Conservation (phyloP, 148 eudicot species). For the Cornus suecica region DNA sequence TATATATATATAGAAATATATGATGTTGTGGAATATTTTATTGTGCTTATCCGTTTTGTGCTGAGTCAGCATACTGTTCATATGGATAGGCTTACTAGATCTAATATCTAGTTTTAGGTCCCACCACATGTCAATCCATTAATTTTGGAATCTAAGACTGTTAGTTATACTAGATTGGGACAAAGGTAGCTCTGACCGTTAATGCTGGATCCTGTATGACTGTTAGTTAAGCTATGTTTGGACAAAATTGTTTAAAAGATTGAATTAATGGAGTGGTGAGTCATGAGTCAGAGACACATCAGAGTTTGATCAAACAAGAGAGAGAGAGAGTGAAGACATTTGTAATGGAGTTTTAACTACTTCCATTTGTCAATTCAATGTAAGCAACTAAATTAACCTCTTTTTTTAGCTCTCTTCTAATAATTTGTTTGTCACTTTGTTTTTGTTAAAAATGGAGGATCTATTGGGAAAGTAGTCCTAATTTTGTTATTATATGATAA, state of each 20-base stretch:
- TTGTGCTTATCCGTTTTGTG: slow-evolving; percentile 4
- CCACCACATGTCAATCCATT: not conserved
- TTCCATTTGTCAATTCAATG: not conserved
- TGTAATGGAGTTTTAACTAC: not conserved
- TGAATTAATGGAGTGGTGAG: not conserved
- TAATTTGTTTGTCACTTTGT: too few species aligned
- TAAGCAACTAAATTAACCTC: too few species aligned
- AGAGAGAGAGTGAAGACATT: not conserved
- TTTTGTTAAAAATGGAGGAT: too few species aligned
- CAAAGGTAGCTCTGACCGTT: not conserved
- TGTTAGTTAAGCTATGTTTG: not conserved
- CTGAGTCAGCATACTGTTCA: slow-evolving; percentile 10
- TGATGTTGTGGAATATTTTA: not conserved
- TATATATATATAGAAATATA: too few species aligned
- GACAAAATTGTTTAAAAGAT: not conserved
- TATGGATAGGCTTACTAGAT: not conserved
- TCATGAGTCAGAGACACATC: not conserved
- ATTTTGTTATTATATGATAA: too few species aligned
- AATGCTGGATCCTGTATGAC: not conserved
- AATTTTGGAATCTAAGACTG: slow-evolving; percentile 3
- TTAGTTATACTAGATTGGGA: slow-evolving; percentile 4
- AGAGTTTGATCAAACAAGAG: too few species aligned
- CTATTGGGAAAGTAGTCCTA: too few species aligned
- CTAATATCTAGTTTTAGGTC: not conserved
- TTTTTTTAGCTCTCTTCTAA: too few species aligned